Conservation (phyloP, 495 filamentous ascomycete species). For the Pyrenula aspistea region DNA sequence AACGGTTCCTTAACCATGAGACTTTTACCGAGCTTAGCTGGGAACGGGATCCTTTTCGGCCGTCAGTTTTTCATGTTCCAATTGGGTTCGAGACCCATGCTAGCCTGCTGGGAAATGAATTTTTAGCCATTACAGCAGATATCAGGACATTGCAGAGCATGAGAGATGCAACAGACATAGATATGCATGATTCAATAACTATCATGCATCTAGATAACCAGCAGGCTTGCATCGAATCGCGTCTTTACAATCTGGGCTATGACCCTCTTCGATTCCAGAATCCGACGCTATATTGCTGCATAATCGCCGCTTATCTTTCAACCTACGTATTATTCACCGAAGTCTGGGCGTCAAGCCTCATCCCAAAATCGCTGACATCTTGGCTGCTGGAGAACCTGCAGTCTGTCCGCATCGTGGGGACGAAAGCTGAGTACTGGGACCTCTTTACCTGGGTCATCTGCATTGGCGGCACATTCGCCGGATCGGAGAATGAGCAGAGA, state of each 20-base stretch:
- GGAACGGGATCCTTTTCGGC: slow-evolving; percentile 18
- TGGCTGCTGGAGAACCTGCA: background rate
- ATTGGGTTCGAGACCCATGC: slow-evolving; percentile 15
- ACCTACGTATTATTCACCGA: background rate
- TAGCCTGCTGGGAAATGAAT: slow-evolving; percentile 12
- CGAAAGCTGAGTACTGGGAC: slow-evolving; percentile 9
- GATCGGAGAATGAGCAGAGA: slow-evolving; percentile 15
- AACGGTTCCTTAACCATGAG: slow-evolving; percentile 20
- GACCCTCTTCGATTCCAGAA: background rate
- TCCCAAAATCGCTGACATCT: background rate
- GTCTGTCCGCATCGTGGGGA: background rate
- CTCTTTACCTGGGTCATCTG: slow-evolving; percentile 23
- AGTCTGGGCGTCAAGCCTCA: background rate
- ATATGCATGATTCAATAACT: slow-evolving; percentile 11
- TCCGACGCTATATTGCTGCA: background rate
- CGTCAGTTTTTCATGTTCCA: slow-evolving; percentile 13
- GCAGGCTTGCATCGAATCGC: slow-evolving; percentile 23
- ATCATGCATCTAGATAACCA: slow-evolving; percentile 27
- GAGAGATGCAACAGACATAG: slow-evolving; percentile 12
- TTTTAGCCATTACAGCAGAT: slow-evolving; percentile 22
- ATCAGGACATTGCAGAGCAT: slow-evolving; percentile 24
- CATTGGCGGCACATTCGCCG: slow-evolving; percentile 26
- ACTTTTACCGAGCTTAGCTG: slow-evolving; percentile 25
- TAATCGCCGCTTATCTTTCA: background rate
- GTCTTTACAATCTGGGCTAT: slow-evolving; percentile 6